These are phyloP conservation scores for Thielaviopsis populi DNA, from an alignment of 2,329 filamentous ascomycete genomes.

Conservation along the genomic window DNA sequence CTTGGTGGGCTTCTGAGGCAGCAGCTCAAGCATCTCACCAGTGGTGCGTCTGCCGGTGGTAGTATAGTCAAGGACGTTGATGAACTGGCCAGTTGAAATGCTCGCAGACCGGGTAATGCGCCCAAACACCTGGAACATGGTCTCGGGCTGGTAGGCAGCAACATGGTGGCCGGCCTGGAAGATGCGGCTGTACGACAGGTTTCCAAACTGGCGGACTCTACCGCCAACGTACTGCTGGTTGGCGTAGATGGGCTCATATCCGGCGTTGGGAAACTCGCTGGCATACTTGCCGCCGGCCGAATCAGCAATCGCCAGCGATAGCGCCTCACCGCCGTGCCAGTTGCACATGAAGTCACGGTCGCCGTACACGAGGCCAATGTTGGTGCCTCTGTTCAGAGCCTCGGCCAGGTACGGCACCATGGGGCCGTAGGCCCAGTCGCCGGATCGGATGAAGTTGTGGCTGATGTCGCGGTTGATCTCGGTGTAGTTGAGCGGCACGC, in stretches of 20 bases:
- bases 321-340: constrained; percentile 59
- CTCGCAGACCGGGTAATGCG: constrained; percentile 42
- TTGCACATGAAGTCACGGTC: constrained; percentile 50
- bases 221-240: constrained; percentile 53
- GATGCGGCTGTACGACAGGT: constrained; percentile 52
- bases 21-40: not conserved
- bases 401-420: constrained; percentile 34
- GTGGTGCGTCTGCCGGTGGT: not conserved
- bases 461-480: constrained; percentile 49
- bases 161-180: constrained; percentile 53
- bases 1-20: constrained; percentile 26
- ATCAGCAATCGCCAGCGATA: constrained; percentile 47
- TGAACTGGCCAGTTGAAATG: constrained; percentile 38
- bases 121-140: constrained; percentile 44
- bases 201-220: constrained; percentile 60
- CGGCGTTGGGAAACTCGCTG: constrained; percentile 45
- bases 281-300: constrained; percentile 33
- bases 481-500: constrained; percentile 45
- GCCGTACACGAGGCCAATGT: constrained; percentile 57
- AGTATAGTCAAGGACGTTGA: constrained; percentile 33
- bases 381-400: constrained; percentile 47
- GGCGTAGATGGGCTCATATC: constrained; percentile 57
- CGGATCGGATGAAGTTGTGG: constrained; percentile 31
- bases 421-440: constrained; percentile 12
- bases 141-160: constrained; percentile 45